A percentile compares a stretch with the other conserved stretches of the same genome.
Evolutionary conservation across 2,329 filamentous ascomycete species (phyloP).

Genomic region (Diaporthe sp.): DNA sequence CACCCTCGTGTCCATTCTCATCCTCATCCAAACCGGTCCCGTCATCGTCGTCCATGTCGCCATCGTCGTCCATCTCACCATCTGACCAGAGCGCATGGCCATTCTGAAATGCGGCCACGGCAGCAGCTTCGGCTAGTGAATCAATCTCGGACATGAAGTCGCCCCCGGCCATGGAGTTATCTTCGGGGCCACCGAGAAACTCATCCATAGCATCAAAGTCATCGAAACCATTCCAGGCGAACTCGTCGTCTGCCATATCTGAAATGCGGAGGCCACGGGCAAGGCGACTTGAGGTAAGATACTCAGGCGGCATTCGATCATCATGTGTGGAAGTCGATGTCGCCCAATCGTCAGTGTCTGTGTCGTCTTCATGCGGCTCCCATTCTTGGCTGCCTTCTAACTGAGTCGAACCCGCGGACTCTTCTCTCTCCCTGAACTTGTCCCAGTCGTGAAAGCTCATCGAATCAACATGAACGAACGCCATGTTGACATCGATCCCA

Average conservation of each 20-base stretch:
- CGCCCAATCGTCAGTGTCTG: not conserved
- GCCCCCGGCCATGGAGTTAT: not conserved
- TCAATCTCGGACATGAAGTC: not conserved
- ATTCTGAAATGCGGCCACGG: not conserved
- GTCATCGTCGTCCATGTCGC: not conserved
- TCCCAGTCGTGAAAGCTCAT: slow-evolving; percentile 23
- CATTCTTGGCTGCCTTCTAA: slow-evolving; percentile 14
- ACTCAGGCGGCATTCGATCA: not conserved
- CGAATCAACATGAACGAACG: slow-evolving; percentile 32
- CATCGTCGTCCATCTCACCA: not conserved
- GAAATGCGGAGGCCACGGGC: not conserved
- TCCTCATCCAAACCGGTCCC: not conserved
- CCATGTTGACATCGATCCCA: slow-evolving; percentile 40
- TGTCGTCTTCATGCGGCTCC: slow-evolving; percentile 17
- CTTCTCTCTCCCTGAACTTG: not conserved
- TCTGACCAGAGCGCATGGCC: not conserved
- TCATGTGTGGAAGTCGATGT: not conserved
- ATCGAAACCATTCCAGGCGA: not conserved
- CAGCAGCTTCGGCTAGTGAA: not conserved
- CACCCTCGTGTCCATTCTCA: not conserved
- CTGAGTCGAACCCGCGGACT: not conserved
- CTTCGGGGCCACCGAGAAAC: not conserved
- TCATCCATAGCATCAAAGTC: not conserved
- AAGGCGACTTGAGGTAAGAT: not conserved
- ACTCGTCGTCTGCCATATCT: not conserved